Percentiles rank a stretch among this genome's conserved stretches.
These are phyloP conservation scores for Colletotrichum horii DNA, from an alignment of 2,329 filamentous ascomycete species.

Conservation along the genomic window DNA sequence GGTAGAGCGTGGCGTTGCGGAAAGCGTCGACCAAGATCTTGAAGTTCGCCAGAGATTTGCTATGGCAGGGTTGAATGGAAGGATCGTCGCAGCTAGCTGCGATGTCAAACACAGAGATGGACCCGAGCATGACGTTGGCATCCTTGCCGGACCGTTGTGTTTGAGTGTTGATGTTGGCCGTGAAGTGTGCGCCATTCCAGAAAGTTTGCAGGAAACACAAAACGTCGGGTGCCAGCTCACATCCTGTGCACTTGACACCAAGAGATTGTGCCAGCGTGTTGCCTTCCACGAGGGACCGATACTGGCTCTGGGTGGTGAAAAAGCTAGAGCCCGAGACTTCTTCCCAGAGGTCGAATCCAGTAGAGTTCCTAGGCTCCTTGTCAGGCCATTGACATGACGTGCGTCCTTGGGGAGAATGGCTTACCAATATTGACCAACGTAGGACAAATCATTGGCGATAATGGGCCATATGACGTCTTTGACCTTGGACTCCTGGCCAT, in stretches of 20 bases:
- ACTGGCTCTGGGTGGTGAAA: constrained; percentile 61
- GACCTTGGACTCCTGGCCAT: constrained; percentile 44
- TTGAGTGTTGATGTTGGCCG: constrained; percentile 55
- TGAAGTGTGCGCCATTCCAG: constrained; percentile 62
- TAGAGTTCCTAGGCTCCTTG: constrained; percentile 43
- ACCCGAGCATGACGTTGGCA: constrained; percentile 56
- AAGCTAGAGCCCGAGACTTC: constrained; percentile 62
- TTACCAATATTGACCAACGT: constrained; percentile 56
- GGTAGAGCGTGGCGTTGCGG: constrained; percentile 50
- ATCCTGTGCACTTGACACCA: constrained; percentile 52
- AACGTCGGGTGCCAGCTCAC: constrained; percentile 55
- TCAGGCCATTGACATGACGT: background rate
- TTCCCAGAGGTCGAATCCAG: constrained; percentile 67
- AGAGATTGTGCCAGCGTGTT: constrained; percentile 54
- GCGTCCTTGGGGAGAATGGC: background rate
- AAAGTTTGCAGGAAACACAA: constrained; percentile 60
- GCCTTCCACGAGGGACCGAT: constrained; percentile 56
- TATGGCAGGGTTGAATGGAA: constrained; percentile 63
- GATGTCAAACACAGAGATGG: constrained; percentile 56
- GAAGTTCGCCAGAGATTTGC: constrained; percentile 56
- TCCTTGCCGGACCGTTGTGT: constrained; percentile 59
- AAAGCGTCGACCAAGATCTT: constrained; percentile 62
- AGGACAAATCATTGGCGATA: constrained; percentile 61
- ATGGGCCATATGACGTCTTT: constrained; percentile 57
- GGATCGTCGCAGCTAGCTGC: constrained; percentile 53